These are phyloP conservation scores for Zarea fungicola DNA, from an alignment of 2,329 filamentous ascomycete species.

Conservation along the genomic window DNA sequence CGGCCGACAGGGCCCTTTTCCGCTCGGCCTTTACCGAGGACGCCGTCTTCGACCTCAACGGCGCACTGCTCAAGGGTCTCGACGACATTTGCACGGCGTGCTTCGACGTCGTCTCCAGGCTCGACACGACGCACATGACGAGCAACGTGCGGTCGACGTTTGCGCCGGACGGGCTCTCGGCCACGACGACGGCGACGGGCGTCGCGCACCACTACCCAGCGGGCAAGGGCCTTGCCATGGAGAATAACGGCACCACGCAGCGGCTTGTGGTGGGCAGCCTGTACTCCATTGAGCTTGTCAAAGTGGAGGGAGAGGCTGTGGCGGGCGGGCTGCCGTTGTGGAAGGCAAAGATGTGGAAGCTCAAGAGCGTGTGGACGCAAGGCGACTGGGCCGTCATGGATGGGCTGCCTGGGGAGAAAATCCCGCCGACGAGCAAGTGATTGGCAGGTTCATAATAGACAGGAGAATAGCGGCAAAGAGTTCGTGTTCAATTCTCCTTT, in stretches of 20 bases:
- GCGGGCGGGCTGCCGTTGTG: slow-evolving; percentile 2
- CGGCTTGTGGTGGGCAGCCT: slow-evolving; percentile 2
- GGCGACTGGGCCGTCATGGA: slow-evolving; percentile 11
- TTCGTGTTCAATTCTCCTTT: too few species aligned
- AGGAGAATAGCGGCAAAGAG: too few species aligned
- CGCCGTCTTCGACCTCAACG: slow-evolving; percentile 3
- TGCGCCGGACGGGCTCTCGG: not conserved
- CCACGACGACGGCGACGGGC: slow-evolving; percentile 6
- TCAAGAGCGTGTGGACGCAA: slow-evolving; percentile 10
- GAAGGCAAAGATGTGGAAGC: slow-evolving; percentile 9
- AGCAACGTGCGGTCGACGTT: slow-evolving; percentile 7
- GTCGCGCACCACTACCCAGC: slow-evolving; percentile 8
- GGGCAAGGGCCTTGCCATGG: slow-evolving; percentile 3
- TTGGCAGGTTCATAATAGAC: too few species aligned
- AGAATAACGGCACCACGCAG: not conserved
- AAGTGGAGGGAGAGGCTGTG: not conserved
- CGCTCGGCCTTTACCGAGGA: slow-evolving; percentile 8
- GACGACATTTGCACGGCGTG: not conserved
- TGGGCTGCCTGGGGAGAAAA: not conserved
- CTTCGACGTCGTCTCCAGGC: not conserved
- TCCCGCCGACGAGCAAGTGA: not conserved
- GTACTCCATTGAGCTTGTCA: slow-evolving; percentile 8
- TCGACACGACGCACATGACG: slow-evolving; percentile 11
- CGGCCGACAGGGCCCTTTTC: slow-evolving; percentile 8
- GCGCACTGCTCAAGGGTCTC: not conserved